phyloP scores from a whole-genome alignment of 441 rosid species.

The Eugenia klotzschiana region DNA sequence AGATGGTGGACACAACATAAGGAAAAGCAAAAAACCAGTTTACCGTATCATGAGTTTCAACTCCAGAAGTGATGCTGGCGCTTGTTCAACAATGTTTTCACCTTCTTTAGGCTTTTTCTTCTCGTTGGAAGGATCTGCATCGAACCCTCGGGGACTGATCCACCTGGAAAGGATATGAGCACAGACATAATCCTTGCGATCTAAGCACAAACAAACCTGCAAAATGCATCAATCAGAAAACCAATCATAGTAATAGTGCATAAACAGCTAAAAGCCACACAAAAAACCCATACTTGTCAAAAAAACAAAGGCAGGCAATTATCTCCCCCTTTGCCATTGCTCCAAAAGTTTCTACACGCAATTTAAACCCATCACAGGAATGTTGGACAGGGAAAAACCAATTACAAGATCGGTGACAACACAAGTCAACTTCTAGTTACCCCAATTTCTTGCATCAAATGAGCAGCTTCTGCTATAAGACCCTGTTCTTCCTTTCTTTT shows the following conservation, averaged over 20 bases:
- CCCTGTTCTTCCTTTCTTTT: slow-evolving; percentile 95
- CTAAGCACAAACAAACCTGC: slow-evolving; percentile 91
- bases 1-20: not conserved
- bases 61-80: slow-evolving; percentile 80
- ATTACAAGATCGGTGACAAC: not conserved
- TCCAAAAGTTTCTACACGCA: slow-evolving; percentile 95
- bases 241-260: not conserved
- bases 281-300: slow-evolving; percentile 58
- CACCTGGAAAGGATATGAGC: slow-evolving; percentile 94
- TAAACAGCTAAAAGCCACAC: not conserved
- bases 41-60: slow-evolving; percentile 86
- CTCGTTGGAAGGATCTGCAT: slow-evolving; percentile 60
- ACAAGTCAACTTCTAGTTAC: slow-evolving; percentile 21
- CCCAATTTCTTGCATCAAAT: slow-evolving; percentile 98
- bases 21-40: not conserved
- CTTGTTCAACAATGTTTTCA: slow-evolving; percentile 72
- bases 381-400: not conserved
- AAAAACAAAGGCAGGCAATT: too few species aligned
- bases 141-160: slow-evolving; percentile 84
- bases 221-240: slow-evolving; percentile 3
- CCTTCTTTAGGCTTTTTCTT: slow-evolving; percentile 96
- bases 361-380: slow-evolving; percentile 7
- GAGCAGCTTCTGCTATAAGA: slow-evolving; percentile 91
- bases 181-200: slow-evolving; percentile 81
- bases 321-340: slow-evolving; percentile 99